Evolutionary conservation across 768 basidiomycete genomes (phyloP).

Genomic region (Cyclocybe cylindracea): DNA sequence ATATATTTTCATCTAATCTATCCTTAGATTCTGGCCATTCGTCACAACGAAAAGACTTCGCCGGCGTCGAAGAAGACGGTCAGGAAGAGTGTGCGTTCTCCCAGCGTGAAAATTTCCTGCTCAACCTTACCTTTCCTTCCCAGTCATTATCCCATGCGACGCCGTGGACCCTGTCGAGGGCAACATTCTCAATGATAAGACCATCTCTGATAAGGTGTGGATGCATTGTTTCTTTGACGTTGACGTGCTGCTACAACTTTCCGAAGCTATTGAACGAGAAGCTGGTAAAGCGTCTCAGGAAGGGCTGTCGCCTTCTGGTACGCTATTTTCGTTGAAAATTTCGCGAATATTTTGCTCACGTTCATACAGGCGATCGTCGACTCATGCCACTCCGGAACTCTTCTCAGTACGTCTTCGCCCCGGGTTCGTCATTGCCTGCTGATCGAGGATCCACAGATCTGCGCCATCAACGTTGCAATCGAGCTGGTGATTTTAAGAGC

Average conservation of each 20-base stretch:
- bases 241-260: not conserved
- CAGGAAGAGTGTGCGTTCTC: constrained; percentile 13
- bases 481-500: constrained; percentile 5
- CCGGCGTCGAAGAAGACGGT: constrained; percentile 10
- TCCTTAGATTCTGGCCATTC: constrained; percentile 15
- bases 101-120: not conserved
- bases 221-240: not conserved
- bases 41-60: not conserved
- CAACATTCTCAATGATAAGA: not conserved
- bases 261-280: constrained; percentile 1
- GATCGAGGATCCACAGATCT: constrained; percentile 5
- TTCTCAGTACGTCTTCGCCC: constrained; percentile 8
- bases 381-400: constrained; percentile 12
- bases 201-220: constrained; percentile 5
- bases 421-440: not conserved
- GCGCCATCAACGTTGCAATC: constrained; percentile 13
- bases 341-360: not conserved
- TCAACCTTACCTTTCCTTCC: not conserved
- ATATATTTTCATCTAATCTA: not conserved
- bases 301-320: constrained; percentile 7
- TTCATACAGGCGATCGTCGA: constrained; percentile 8
- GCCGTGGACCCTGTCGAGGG: not conserved
- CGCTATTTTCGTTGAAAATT: not conserved
- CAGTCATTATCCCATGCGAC: constrained; percentile 13
- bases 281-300: constrained; percentile 3